Percentiles rank a stretch among this genome's conserved stretches.
Conservation (phyloP, 2,329 filamentous ascomycete species). For the Albophoma yamanashiensis region DNA sequence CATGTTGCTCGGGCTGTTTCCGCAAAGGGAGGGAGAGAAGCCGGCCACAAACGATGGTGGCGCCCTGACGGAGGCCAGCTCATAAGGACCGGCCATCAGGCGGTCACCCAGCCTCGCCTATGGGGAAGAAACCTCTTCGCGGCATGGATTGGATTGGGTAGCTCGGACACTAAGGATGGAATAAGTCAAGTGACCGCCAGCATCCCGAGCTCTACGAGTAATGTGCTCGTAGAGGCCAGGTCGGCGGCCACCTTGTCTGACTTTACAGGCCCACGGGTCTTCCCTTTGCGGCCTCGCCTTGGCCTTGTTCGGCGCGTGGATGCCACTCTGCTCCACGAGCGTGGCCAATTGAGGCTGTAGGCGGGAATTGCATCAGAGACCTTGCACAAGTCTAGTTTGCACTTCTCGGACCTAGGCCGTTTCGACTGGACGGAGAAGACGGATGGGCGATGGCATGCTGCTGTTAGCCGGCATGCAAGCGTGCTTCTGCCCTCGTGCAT, state of each 20-base stretch:
- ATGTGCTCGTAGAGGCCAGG: too few species aligned
- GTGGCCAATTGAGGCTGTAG: background rate
- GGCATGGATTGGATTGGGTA: background rate
- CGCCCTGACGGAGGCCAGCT: background rate
- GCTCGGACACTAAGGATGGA: background rate
- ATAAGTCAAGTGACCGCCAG: background rate
- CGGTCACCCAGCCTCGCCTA: background rate
- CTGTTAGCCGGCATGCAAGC: background rate
- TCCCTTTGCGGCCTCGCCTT: background rate
- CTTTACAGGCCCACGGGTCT: background rate
- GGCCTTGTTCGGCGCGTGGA: background rate
- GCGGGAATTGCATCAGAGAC: background rate
- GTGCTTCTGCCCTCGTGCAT: background rate
- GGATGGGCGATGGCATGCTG: background rate
- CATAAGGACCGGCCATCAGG: background rate
- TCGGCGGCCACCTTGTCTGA: background rate
- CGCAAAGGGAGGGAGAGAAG: background rate
- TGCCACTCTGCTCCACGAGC: background rate
- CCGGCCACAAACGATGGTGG: background rate
- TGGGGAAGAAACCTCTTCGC: background rate
- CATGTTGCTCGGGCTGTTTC: background rate
- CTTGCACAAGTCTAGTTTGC: background rate
- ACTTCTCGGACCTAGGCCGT: background rate
- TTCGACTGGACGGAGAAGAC: background rate
- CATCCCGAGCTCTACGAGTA: background rate